These are phyloP conservation scores for Jaltomata sinuosa DNA, from an alignment of 257 asterid genomes.

Conservation along the genomic window DNA sequence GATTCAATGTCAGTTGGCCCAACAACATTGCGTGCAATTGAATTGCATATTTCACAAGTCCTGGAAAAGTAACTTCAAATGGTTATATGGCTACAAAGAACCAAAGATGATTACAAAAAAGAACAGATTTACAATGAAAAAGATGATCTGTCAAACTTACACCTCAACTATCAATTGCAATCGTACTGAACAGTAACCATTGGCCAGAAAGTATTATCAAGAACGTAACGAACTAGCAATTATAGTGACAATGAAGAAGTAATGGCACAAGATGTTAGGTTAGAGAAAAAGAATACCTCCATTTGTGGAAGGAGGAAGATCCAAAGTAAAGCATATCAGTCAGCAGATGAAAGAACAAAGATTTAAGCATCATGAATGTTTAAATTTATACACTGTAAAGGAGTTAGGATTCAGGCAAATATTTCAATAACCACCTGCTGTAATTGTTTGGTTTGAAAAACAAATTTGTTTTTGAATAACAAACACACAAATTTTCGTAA, in stretches of 20 bases:
- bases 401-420: background rate
- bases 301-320: background rate
- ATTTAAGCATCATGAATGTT: background rate
- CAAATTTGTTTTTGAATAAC: background rate
- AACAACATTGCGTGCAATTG: conserved; percentile 69
- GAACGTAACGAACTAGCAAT: background rate
- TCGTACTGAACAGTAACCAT: background rate
- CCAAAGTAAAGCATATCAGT: background rate
- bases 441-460: background rate
- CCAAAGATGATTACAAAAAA: background rate
- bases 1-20: conserved; percentile 48
- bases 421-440: background rate
- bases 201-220: background rate
- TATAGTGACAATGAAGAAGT: background rate
- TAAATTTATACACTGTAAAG: background rate
- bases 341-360: background rate
- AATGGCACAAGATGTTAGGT: background rate
- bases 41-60: conserved; percentile 88
- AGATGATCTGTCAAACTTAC: background rate
- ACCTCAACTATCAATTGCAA: background rate
- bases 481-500: background rate
- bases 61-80: conserved; percentile 24
- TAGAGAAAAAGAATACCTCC: background rate
- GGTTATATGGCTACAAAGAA: background rate
- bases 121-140: background rate